Conservation (phyloP, 2,329 filamentous ascomycete genomes). For the Epichloe brachyelytri region DNA sequence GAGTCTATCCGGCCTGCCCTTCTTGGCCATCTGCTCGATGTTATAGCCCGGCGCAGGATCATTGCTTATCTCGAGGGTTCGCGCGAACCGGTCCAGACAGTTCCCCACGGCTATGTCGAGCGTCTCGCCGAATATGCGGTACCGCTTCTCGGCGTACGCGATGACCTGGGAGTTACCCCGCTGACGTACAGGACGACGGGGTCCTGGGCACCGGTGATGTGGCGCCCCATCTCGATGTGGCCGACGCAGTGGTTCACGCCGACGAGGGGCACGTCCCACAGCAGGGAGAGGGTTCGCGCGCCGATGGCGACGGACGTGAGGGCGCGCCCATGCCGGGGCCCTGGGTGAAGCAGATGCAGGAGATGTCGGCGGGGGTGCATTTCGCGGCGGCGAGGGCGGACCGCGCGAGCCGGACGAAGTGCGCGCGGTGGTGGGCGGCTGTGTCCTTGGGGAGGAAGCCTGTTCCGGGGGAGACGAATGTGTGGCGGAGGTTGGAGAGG, state of each 20-base stretch:
- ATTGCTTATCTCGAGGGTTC: slow-evolving; percentile 82
- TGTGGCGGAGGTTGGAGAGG: slow-evolving; percentile 89
- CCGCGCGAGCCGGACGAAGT: slow-evolving; percentile 72
- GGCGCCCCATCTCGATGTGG: slow-evolving; percentile 95
- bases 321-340: slow-evolving; percentile 96
- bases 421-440: slow-evolving; percentile 76
- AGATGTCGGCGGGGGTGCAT: slow-evolving; percentile 50
- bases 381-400: slow-evolving; percentile 61
- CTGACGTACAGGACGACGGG: slow-evolving; percentile 93
- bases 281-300: slow-evolving; percentile 64
- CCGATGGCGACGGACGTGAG: slow-evolving; percentile 76
- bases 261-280: slow-evolving; percentile 83
- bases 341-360: slow-evolving; percentile 91
- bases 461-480: slow-evolving; percentile 80
- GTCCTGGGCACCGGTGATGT: slow-evolving; percentile 80
- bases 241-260: slow-evolving; percentile 98
- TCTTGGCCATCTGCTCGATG: slow-evolving; percentile 82
- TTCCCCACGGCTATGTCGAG: slow-evolving; percentile 97
- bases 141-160: slow-evolving; percentile 85
- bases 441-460: slow-evolving; percentile 97
- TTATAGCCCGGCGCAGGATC: slow-evolving; percentile 97
- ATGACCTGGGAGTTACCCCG: slow-evolving; percentile 98
- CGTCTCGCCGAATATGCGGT: slow-evolving; percentile 95
- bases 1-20: slow-evolving; percentile 46
- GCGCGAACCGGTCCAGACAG: slow-evolving; percentile 89